Percentiles rank a stretch among this genome's conserved stretches.
These are phyloP conservation scores for Erysimum cheiri DNA, from an alignment of 441 rosid genomes.

Conservation along the genomic window DNA sequence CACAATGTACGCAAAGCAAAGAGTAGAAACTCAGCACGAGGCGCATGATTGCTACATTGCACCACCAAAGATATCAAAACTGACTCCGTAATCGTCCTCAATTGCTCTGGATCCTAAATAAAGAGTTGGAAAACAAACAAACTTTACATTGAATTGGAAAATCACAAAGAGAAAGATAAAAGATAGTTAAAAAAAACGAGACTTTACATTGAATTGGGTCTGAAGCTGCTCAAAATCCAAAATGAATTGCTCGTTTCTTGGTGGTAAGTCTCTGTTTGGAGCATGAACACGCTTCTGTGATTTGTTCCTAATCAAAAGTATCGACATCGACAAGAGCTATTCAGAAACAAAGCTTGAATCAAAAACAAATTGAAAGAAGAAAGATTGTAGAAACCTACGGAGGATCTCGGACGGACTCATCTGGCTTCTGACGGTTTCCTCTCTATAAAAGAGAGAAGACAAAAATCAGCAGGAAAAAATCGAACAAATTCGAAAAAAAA, in stretches of 20 bases:
- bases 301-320: slow-evolving; percentile 64
- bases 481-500: neutral
- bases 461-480: neutral
- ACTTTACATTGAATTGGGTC: slow-evolving; percentile 69
- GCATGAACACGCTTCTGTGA: slow-evolving; percentile 87
- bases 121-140: slow-evolving; percentile 27
- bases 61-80: slow-evolving; percentile 80
- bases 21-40: slow-evolving; percentile 92
- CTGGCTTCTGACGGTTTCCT: slow-evolving; percentile 70
- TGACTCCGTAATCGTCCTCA: slow-evolving; percentile 82
- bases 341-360: neutral
- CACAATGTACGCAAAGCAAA: slow-evolving; percentile 83
- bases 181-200: neutral
- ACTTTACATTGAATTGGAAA: slow-evolving; percentile 3
- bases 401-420: slow-evolving; percentile 73
- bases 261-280: slow-evolving; percentile 81
- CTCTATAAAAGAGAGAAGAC: slow-evolving; percentile 51
- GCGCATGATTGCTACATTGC: slow-evolving; percentile 86
- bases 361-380: neutral
- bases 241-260: slow-evolving; percentile 87
- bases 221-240: slow-evolving; percentile 86
- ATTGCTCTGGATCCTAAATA: slow-evolving; percentile 85
- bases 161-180: neutral
- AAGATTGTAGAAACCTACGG: too few relatives aligned
- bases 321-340: slow-evolving; percentile 1